Evolutionary conservation across 441 rosid genomes (phyloP).

Genomic region (Brassica hybrid): DNA sequence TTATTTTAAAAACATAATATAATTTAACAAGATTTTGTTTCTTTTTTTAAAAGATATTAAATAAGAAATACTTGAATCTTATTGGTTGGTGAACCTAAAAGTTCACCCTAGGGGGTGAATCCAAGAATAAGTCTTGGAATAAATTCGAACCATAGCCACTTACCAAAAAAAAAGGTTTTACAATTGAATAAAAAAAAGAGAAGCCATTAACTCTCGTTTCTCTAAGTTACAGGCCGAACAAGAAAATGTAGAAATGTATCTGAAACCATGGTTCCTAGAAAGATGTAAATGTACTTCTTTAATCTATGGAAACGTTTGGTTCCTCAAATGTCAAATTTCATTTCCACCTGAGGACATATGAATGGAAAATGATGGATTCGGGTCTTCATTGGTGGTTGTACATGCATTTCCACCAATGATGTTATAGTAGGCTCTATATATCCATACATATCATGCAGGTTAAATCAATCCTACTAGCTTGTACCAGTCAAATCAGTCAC

Average conservation of each 20-base stretch:
- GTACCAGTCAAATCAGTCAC: conserved; percentile 7
- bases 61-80: too few relatives aligned
- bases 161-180: background rate
- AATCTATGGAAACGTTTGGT: conserved; percentile 18
- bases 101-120: too few relatives aligned
- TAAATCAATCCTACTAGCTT: conserved; percentile 1
- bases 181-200: background rate
- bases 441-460: background rate
- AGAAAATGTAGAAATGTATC: conserved; percentile 18
- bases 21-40: too few relatives aligned
- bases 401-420: background rate
- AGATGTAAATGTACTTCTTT: conserved; percentile 5
- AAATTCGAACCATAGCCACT: background rate
- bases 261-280: background rate
- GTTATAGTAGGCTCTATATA: background rate
- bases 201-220: conserved; percentile 33
- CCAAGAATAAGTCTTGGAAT: background rate
- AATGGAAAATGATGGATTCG: conserved; percentile 20
- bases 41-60: too few relatives aligned
- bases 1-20: too few relatives aligned
- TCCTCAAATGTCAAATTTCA: conserved; percentile 18
- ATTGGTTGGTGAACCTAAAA: too few relatives aligned
- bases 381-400: conserved; percentile 5
- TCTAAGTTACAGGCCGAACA: conserved; percentile 15
- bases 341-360: conserved; percentile 12